phyloP scores from a whole-genome alignment of 2,329 filamentous ascomycete genomes.

The Colletotrichum acutatum region DNA sequence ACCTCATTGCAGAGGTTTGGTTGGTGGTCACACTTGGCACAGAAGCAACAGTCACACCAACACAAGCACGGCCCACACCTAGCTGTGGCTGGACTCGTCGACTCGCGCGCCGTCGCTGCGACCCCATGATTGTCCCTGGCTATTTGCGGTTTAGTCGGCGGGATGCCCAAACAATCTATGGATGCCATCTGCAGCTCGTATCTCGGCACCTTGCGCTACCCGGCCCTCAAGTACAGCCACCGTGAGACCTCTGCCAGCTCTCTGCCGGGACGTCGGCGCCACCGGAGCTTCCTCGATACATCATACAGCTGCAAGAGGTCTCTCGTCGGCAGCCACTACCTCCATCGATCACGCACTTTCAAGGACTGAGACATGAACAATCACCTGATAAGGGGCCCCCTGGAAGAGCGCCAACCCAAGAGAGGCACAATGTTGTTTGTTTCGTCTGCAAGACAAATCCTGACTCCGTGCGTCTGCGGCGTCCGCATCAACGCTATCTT shows the following conservation, averaged over 20 bases:
- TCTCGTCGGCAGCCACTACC: background rate
- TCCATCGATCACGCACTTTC: background rate
- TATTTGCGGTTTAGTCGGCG: constrained; percentile 13
- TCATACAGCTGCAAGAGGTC: constrained; percentile 2
- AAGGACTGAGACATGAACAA: constrained; percentile 24
- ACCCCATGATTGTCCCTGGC: background rate
- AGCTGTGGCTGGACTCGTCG: constrained; percentile 23
- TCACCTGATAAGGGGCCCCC: constrained; percentile 25
- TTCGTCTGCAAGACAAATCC: background rate
- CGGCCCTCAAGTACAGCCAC: constrained; percentile 13
- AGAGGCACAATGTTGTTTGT: background rate
- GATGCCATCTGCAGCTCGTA: constrained; percentile 5
- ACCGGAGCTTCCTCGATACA: background rate
- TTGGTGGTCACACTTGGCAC: background rate
- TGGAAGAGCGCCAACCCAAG: background rate
- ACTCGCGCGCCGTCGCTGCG: background rate
- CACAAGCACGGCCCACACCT: constrained; percentile 17
- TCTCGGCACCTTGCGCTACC: constrained; percentile 6
- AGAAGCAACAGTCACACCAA: constrained; percentile 1
- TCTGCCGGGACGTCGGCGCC: background rate
- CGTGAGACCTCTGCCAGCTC: background rate
- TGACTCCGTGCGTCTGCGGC: background rate
- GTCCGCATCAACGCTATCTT: background rate
- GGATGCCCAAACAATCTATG: background rate
- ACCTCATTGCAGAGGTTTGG: too few species aligned